Conservation (phyloP, 805 yeast species). For the Nadsonia fulvescens region DNA sequence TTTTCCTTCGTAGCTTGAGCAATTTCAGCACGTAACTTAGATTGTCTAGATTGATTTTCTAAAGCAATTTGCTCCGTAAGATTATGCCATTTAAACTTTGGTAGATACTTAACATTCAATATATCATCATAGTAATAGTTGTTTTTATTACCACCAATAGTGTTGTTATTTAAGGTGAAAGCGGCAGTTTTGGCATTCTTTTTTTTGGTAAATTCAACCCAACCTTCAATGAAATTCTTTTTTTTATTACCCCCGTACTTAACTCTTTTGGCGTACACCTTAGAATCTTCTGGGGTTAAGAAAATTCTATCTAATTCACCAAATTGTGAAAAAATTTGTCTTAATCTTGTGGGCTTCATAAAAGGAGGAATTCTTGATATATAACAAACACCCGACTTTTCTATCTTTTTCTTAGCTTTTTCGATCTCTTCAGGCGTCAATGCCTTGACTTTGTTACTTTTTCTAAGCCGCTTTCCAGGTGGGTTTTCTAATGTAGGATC, state of each 20-base stretch:
- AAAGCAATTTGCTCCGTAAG: conserved; percentile 82
- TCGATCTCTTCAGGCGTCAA: conserved; percentile 19
- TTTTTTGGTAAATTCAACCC: conserved; percentile 83
- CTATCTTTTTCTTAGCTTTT: conserved; percentile 26
- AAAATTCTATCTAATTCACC: conserved; percentile 81
- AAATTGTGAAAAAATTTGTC: conserved; percentile 63
- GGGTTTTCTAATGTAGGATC: conserved; percentile 8
- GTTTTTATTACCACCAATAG: conserved; percentile 81
- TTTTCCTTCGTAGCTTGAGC: conserved; percentile 78
- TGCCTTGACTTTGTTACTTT: conserved; percentile 10
- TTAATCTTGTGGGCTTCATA: conserved; percentile 85
- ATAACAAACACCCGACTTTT: conserved; percentile 83
- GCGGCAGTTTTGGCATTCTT: conserved; percentile 82
- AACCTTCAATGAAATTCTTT: conserved; percentile 77
- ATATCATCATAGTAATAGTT: conserved; percentile 87
- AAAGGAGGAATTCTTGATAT: conserved; percentile 85
- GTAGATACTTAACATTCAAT: conserved; percentile 72
- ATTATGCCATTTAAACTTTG: conserved; percentile 90
- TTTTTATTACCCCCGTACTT: conserved; percentile 88
- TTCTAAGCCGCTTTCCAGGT: conserved; percentile 1
- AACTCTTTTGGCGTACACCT: conserved; percentile 45
- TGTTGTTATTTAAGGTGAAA: conserved; percentile 70
- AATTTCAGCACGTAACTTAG: conserved; percentile 73
- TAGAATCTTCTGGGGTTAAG: conserved; percentile 67
- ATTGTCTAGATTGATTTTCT: conserved; percentile 77